phyloP scores from a whole-genome alignment of 306 rosid genomes.

The Trifolium fragiferum region DNA sequence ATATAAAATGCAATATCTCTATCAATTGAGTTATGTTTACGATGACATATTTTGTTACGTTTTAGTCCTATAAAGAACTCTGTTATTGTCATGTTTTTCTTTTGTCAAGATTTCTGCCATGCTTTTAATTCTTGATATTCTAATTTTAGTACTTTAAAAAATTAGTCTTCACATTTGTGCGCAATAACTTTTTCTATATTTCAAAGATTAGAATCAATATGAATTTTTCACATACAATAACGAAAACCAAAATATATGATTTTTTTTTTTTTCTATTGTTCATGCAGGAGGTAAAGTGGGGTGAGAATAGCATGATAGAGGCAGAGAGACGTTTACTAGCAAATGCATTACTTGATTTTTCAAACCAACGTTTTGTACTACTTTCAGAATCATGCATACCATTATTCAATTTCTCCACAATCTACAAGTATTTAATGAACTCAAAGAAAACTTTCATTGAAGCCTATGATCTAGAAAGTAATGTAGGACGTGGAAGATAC shows the following conservation, averaged over 20 bases:
- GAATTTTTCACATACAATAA: no score
- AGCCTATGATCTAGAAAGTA: constrained; percentile 53
- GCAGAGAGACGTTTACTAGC: constrained; percentile 77
- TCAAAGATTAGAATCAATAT: background rate
- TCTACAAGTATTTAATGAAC: constrained; percentile 62
- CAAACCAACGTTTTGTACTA: constrained; percentile 74
- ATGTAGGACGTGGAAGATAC: constrained; percentile 76
- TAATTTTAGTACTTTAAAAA: background rate
- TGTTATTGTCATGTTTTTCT: no score
- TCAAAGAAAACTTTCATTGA: constrained; percentile 63
- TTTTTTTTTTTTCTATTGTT: background rate
- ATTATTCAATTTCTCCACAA: constrained; percentile 68
- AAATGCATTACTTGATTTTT: constrained; percentile 68
- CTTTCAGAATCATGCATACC: constrained; percentile 97
- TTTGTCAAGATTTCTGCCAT: background rate
- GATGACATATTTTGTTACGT: no score
- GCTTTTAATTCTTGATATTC: background rate
- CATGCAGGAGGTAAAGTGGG: constrained; percentile 79
- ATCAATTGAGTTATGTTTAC: no score
- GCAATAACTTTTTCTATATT: no score
- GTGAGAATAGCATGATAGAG: constrained; percentile 74
- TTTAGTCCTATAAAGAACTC: no score
- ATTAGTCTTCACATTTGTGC: background rate
- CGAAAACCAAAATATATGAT: background rate
- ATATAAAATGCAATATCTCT: no score